Evolutionary conservation across 148 eudicot genomes (phyloP).

Genomic region (Simmondsia chinensis): DNA sequence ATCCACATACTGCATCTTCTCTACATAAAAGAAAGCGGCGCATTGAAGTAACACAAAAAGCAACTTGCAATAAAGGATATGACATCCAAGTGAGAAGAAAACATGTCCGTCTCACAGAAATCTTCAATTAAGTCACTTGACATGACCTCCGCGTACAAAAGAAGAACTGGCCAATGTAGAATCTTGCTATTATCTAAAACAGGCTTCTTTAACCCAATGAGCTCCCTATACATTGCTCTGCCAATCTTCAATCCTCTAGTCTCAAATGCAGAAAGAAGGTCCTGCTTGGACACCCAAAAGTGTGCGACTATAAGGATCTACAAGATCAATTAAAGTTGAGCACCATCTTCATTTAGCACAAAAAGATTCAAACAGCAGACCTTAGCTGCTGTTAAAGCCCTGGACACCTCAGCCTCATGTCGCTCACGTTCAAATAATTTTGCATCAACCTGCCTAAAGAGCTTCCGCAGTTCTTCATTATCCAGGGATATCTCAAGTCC

Average conservation of each 20-base stretch:
- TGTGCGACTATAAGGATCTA: constrained; percentile 1
- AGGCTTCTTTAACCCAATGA: constrained; percentile 73
- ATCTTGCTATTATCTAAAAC: constrained; percentile 59
- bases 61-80: constrained; percentile 52
- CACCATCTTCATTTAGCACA: neutral
- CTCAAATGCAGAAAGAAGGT: constrained; percentile 59
- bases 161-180: constrained; percentile 91
- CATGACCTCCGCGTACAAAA: constrained; percentile 95
- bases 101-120: constrained; percentile 95
- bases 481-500: constrained; percentile 58
- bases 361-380: constrained; percentile 20
- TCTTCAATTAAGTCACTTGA: constrained; percentile 93
- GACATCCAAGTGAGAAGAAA: constrained; percentile 71
- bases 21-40: constrained; percentile 1
- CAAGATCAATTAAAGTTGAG: neutral
- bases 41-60: neutral
- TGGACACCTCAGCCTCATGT: constrained; percentile 57
- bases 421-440: constrained; percentile 43
- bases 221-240: constrained; percentile 71
- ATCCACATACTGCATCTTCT: neutral
- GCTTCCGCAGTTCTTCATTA: constrained; percentile 73
- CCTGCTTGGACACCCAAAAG: constrained; percentile 30
- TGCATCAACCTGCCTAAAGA: constrained; percentile 38
- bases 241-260: constrained; percentile 62
- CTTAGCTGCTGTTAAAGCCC: constrained; percentile 59